phyloP scores from a whole-genome alignment of 768 basidiomycete species.

The Mycena pura region DNA sequence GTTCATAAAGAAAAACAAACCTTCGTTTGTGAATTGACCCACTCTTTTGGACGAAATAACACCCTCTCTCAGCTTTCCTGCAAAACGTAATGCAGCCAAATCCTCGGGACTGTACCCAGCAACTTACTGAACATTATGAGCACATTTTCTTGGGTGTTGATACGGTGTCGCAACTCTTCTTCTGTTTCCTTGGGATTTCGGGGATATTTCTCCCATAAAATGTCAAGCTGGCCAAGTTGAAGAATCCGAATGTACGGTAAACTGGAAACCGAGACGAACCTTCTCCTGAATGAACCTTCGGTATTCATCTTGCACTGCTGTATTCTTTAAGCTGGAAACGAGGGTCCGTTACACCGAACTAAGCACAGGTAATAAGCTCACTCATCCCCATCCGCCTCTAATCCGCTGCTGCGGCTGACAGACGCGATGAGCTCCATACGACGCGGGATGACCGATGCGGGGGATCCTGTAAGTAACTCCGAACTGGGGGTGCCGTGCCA shows the following conservation, averaged over 20 bases:
- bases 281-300: slow-evolving; percentile 68
- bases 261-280: slow-evolving; percentile 46
- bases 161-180: slow-evolving; percentile 43
- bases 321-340: slow-evolving; percentile 64
- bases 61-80: slow-evolving; percentile 82
- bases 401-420: slow-evolving; percentile 77
- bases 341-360: slow-evolving; percentile 36
- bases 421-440: slow-evolving; percentile 72
- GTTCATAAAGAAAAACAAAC: slow-evolving; percentile 42
- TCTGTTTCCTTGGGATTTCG: slow-evolving; percentile 39
- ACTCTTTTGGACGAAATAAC: slow-evolving; percentile 63
- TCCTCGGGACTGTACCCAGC: neutral
- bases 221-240: slow-evolving; percentile 48
- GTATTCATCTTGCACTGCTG: slow-evolving; percentile 69
- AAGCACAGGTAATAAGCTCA: slow-evolving; percentile 46
- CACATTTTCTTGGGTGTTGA: slow-evolving; percentile 70
- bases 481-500: neutral
- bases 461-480: neutral
- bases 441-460: slow-evolving; percentile 13
- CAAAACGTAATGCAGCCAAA: neutral
- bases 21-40: slow-evolving; percentile 73
- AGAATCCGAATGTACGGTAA: neutral
- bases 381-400: slow-evolving; percentile 79
- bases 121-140: slow-evolving; percentile 75
- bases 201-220: slow-evolving; percentile 50